Conservation (phyloP, 164 flowering plant genomes). For the Nymphaea colorata region DNA sequence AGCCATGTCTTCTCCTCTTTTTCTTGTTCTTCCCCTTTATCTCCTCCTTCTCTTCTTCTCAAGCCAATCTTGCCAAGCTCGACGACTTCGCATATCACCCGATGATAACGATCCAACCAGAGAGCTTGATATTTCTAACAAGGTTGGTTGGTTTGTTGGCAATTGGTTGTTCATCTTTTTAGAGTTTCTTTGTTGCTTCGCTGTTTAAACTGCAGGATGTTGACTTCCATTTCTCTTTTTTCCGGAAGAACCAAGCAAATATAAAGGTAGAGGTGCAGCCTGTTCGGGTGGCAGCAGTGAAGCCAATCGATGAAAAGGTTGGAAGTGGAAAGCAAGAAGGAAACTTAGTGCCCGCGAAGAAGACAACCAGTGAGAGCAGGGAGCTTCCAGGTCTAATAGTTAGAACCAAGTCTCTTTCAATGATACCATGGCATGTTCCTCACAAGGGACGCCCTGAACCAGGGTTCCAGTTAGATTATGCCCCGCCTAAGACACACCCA, state of each 20-base stretch:
- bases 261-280: conserved; percentile 2
- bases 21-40: conserved; percentile 11
- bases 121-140: conserved; percentile 6
- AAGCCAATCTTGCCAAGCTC: conserved; percentile 26
- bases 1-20: conserved; percentile 17
- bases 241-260: background rate
- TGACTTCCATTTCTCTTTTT: background rate
- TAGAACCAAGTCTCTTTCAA: conserved; percentile 11
- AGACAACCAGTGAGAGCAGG: conserved; percentile 1
- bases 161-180: background rate
- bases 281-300: background rate
- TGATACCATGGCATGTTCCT: conserved; percentile 16
- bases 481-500: conserved; percentile 60
- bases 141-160: conserved; percentile 16
- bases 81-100: conserved; percentile 9
- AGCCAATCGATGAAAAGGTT: background rate
- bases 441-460: conserved; percentile 13
- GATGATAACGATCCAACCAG: conserved; percentile 3
- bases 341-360: conserved; percentile 6
- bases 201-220: background rate
- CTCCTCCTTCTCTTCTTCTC: conserved; percentile 11
- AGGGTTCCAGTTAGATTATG: conserved; percentile 35
- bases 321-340: conserved; percentile 4
- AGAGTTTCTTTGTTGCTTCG: background rate
- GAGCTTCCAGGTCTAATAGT: conserved; percentile 12